phyloP scores from a whole-genome alignment of 139 green algal genomes.

The Microglena sp. region DNA sequence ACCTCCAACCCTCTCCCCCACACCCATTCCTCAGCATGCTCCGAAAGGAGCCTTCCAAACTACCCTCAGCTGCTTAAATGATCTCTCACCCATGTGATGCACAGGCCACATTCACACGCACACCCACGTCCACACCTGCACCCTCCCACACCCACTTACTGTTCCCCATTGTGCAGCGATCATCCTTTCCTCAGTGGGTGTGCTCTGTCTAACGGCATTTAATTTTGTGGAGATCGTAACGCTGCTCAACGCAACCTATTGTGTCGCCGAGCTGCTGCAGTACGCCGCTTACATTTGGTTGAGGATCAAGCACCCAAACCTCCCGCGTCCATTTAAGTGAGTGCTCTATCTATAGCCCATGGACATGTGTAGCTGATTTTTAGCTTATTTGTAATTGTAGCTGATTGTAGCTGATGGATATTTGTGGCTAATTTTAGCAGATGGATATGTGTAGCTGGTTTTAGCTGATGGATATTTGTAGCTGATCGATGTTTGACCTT shows the following conservation, averaged over 20 bases:
- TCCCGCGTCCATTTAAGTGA: constrained; percentile 55
- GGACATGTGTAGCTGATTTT: not conserved
- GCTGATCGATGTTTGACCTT: no score
- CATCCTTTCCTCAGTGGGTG: constrained; percentile 49
- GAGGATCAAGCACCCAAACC: constrained; percentile 53
- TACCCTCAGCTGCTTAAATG: no score
- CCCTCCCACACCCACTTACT: no score
- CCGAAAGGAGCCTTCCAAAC: no score
- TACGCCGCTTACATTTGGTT: constrained; percentile 88
- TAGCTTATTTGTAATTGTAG: not conserved
- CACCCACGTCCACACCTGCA: no score
- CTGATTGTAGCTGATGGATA: not conserved
- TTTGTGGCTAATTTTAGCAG: not conserved
- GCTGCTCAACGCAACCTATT: constrained; percentile 91
- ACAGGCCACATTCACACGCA: no score
- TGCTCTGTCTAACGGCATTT: constrained; percentile 49
- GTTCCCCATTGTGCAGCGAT: no score
- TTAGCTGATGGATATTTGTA: no score
- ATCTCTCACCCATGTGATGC: no score
- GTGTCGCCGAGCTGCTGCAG: constrained; percentile 89
- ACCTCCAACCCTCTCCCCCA: no score
- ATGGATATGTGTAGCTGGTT: no score
- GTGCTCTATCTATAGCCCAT: not conserved
- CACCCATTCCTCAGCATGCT: no score
- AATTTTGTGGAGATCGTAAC: constrained; percentile 70